Base-by-base conservation (phyloP, 192 early-diverging fungal species). In the Backusella parvicylindrica region DNA sequence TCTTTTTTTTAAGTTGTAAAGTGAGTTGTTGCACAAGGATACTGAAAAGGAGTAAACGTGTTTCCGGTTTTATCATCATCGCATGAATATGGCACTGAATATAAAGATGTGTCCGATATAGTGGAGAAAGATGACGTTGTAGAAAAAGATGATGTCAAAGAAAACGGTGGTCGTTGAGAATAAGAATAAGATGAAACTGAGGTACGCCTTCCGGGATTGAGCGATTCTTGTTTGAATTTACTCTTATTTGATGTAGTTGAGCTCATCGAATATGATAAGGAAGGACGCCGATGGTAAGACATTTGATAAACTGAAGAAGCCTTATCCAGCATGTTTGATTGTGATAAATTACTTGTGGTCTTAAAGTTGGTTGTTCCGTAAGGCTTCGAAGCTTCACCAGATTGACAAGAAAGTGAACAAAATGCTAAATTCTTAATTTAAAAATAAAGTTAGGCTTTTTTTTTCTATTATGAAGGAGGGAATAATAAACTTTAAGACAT, bases 401-500 rank as follows among this genome's bases (percentile, higher is more conserved):
- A 70, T 30, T 70, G 68, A 41, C 68, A 70, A 43, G 41, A 70
- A 70, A 70, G 26, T 43, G 68, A 70, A 37, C 68, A 70, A 41
- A 70, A 70, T 23, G 68, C 40, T 28, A 70, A 30, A 13, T 43
- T 70, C 68, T 70, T 37, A n/a, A 40, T 40, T 26, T 68, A 38
- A 40, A 28, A 43, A 23, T 43, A 68, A 60, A 60, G 53, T 60
- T 60, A 60, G 53, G 4, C 53, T 60, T 60, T 60, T 23, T 23
- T 60, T 60, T 21, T 38, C n/a, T n/a, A n/a, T n/a, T n/a, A n/a
- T n/a, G 11, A 41, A 47, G 16, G 18, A 60, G 53, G 12, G 1
- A 28, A 6, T 12, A 28, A 6, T 12, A 60, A 26, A 26, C 50
- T 23, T 56, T 50, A 23, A 3, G 11, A 40, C 68, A 41, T 70